Conservation (phyloP, 164 flowering plant species). For the Sextonia rubra region DNA sequence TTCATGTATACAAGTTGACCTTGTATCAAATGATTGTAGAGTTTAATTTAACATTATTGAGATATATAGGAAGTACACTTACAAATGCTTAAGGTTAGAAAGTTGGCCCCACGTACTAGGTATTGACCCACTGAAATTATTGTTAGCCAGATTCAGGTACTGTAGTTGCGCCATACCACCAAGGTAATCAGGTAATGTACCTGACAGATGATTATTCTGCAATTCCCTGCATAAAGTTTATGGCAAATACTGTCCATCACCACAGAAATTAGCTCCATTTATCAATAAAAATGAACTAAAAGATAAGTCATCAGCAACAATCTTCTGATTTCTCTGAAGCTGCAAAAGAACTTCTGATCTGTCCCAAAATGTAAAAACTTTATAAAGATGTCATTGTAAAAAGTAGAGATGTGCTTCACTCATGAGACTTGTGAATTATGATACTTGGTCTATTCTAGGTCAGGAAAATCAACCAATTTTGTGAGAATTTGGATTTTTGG, state of each 20-base stretch:
- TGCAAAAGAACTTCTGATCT: background rate
- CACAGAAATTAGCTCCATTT: background rate
- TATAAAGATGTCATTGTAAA: background rate
- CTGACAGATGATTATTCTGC: slow-evolving; percentile 72
- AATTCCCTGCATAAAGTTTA: slow-evolving; percentile 60
- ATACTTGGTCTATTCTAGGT: background rate
- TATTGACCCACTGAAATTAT: slow-evolving; percentile 65
- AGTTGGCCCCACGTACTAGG: slow-evolving; percentile 71
- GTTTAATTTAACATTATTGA: too few relatives aligned
- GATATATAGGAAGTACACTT: slow-evolving; percentile 25
- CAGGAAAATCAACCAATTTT: background rate
- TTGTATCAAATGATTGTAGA: too few relatives aligned
- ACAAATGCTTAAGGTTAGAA: slow-evolving; percentile 67
- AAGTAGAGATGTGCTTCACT: too few relatives aligned
- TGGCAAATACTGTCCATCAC: background rate
- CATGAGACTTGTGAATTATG: too few relatives aligned
- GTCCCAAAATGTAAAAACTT: background rate
- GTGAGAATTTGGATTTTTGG: background rate
- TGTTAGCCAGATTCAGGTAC: slow-evolving; percentile 69
- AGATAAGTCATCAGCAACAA: background rate
- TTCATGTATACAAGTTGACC: too few relatives aligned
- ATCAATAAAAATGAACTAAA: background rate
- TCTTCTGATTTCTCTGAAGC: background rate
- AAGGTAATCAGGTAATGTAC: slow-evolving; percentile 68
- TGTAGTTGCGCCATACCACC: slow-evolving; percentile 53